Percentiles rank a stretch among this genome's conserved stretches.
These are phyloP conservation scores for Cicer judaicum DNA, from an alignment of 306 rosid species.

Conservation along the genomic window DNA sequence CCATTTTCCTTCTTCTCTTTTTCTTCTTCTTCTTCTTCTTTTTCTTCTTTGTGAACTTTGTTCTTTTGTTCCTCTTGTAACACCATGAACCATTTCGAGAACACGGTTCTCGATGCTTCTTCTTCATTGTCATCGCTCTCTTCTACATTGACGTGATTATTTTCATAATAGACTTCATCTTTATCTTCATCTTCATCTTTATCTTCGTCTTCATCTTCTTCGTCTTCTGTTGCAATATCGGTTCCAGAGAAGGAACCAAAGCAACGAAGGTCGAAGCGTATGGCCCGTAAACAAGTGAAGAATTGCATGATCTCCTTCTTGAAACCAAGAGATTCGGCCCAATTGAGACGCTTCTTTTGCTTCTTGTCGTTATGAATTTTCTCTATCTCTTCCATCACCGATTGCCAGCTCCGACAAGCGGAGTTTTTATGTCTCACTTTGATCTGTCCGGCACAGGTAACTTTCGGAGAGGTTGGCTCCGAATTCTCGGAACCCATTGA, in stretches of 20 bases:
- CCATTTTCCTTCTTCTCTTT: conserved; percentile 30
- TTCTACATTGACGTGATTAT: conserved; percentile 39
- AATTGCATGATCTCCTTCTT: conserved; percentile 89
- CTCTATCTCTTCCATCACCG: conserved; percentile 97
- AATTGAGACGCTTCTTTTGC: conserved; percentile 58
- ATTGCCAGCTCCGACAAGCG: conserved; percentile 80
- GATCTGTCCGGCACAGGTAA: conserved; percentile 94
- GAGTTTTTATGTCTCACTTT: conserved; percentile 67
- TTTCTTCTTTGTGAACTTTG: conserved; percentile 46
- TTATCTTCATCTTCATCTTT: conserved; percentile 18
- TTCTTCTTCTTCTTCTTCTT: conserved; percentile 38
- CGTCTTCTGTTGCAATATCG: conserved; percentile 62
- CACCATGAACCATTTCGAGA: conserved; percentile 92
- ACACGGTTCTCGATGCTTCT: conserved; percentile 61
- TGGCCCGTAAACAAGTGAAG: conserved; percentile 71
- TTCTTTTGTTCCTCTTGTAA: conserved; percentile 66
- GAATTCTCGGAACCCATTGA: conserved; percentile 62
- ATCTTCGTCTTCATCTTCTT: conserved; percentile 48
- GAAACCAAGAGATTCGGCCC: conserved; percentile 74
- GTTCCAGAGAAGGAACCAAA: conserved; percentile 67
- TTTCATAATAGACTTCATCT: conserved; percentile 39
- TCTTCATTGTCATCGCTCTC: conserved; percentile 22
- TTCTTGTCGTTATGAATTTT: conserved; percentile 66
- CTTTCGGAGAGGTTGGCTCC: conserved; percentile 96
- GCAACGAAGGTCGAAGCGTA: conserved; percentile 75